Base-by-base conservation (phyloP, 495 filamentous ascomycete genomes). In the Pyrenopolyporus hunteri region DNA sequence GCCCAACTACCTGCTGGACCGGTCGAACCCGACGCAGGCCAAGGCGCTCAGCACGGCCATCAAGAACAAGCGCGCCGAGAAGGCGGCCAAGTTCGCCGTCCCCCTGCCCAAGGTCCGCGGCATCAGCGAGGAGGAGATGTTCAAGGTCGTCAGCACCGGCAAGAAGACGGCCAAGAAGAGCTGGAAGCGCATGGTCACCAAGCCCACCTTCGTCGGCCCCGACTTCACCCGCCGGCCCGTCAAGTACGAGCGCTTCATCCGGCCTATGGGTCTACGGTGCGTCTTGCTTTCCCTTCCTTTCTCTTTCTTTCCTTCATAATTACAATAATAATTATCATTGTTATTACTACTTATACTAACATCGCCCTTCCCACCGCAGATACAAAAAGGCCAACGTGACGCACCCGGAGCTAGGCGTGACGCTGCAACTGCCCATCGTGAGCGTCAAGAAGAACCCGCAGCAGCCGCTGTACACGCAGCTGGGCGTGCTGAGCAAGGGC, bases 401-500 rank as follows among this genome's bases (percentile, higher is more conserved):
- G 22, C 87, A 92, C 72, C 89, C 90, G 9, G 89, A 94, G 71
- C 75, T 97, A 9, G 87, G 83, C 43, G 92, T 96, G 11, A 96
- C 92, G 2, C 90, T 98, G 6, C 93, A 98, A 66, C 77, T 98
- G 2, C 94, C 93, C 11, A 97, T 98, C 53, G 83, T 98, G 47
- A 83, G 82, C 36, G 94, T 99, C 64, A 98, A 98, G 83, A 98
- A 99, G 87, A 98, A 97, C 78, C 94, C 94, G 8, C 90, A 94
- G 78, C 93, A 90, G 71, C 92, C 91, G 1, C 85, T 97, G 73
- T 98, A 91, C 73, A 98, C 95, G 3, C 93, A 96, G 66, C 80
- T 98, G 13, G 94, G 94, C 56, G 94, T 98, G 5, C 70, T 98
- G 64, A 96, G 91, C 23, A 94, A 93, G 78, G 94, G 94, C 46